Conservation (phyloP, 2,329 filamentous ascomycete genomes). For the Sporothrix luriei region DNA sequence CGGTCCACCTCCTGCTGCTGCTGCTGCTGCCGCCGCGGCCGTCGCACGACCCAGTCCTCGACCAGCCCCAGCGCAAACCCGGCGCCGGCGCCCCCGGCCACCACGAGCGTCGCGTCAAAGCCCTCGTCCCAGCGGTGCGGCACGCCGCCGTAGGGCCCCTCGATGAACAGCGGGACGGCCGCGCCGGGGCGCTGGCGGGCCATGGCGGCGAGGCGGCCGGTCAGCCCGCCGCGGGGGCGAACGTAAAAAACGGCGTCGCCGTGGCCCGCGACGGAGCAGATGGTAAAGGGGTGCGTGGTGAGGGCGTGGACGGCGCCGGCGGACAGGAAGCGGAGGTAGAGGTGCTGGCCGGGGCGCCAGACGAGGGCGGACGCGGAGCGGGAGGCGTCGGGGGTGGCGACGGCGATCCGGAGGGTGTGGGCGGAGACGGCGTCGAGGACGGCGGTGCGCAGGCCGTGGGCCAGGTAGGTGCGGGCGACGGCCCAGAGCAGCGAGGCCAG, state of each 20-base stretch:
- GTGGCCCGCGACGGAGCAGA: constrained; percentile 33
- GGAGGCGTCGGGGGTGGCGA: constrained; percentile 43
- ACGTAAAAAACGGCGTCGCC: constrained; percentile 58
- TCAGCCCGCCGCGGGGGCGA: constrained; percentile 53
- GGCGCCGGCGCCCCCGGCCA: constrained; percentile 60
- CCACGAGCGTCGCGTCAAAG: constrained; percentile 51
- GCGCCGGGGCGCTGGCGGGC: constrained; percentile 45
- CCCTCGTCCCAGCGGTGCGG: constrained; percentile 43
- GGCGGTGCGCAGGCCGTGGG: constrained; percentile 54
- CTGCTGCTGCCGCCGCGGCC: neutral
- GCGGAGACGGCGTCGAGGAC: constrained; percentile 47
- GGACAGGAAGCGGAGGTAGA: constrained; percentile 38
- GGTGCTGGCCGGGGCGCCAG: constrained; percentile 59
- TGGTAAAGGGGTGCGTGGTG: constrained; percentile 36
- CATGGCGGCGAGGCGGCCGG: constrained; percentile 48
- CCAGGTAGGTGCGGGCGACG: constrained; percentile 51
- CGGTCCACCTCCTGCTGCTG: neutral
- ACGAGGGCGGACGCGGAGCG: constrained; percentile 37
- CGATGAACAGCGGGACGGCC: constrained; percentile 53
- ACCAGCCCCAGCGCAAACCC: constrained; percentile 56
- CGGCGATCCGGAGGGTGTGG: constrained; percentile 47
- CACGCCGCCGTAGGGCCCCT: constrained; percentile 62
- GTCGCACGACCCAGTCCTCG: constrained; percentile 43
- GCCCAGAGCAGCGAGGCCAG: constrained; percentile 51
- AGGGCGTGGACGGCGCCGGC: constrained; percentile 29